phyloP scores from a whole-genome alignment of 768 basidiomycete genomes.

The Lentinula edodes region DNA sequence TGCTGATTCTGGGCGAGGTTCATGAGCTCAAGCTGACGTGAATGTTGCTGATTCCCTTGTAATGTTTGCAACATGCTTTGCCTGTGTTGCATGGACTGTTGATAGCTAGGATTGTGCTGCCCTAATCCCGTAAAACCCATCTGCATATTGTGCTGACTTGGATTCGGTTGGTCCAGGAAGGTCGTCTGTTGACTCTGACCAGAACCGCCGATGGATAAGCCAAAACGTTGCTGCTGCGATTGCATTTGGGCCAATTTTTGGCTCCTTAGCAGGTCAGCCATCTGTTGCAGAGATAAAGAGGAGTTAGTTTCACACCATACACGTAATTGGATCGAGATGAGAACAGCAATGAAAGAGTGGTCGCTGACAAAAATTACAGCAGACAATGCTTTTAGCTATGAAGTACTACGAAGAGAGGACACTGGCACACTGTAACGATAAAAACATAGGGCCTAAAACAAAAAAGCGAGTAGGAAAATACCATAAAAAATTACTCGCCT shows the following conservation, averaged over 20 bases:
- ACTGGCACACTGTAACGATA: background rate
- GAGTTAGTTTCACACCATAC: conserved; percentile 19
- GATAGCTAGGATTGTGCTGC: conserved; percentile 26
- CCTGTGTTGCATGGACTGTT: conserved; percentile 19
- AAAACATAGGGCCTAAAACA: conserved; percentile 2
- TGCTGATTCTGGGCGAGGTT: conserved; percentile 41
- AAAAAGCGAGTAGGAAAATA: conserved; percentile 9
- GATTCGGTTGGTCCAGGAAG: conserved; percentile 30
- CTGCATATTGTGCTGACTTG: conserved; percentile 30
- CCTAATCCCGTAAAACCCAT: conserved; percentile 34
- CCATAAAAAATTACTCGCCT: conserved; percentile 33
- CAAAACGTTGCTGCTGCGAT: conserved; percentile 38
- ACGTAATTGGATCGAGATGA: conserved; percentile 10
- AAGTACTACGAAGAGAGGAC: background rate
- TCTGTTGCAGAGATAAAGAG: conserved; percentile 25
- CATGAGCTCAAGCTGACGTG: conserved; percentile 43
- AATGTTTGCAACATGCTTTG: conserved; percentile 33
- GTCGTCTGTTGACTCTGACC: conserved; percentile 23
- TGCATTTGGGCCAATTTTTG: conserved; percentile 36
- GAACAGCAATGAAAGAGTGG: background rate
- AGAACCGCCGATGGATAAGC: conserved; percentile 20
- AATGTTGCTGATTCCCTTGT: conserved; percentile 24
- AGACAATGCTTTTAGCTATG: background rate
- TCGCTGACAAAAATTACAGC: background rate
- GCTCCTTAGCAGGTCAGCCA: conserved; percentile 39